These are phyloP conservation scores for Aspergillus heteromorphus DNA, from an alignment of 495 filamentous ascomycete genomes.

Conservation along the genomic window DNA sequence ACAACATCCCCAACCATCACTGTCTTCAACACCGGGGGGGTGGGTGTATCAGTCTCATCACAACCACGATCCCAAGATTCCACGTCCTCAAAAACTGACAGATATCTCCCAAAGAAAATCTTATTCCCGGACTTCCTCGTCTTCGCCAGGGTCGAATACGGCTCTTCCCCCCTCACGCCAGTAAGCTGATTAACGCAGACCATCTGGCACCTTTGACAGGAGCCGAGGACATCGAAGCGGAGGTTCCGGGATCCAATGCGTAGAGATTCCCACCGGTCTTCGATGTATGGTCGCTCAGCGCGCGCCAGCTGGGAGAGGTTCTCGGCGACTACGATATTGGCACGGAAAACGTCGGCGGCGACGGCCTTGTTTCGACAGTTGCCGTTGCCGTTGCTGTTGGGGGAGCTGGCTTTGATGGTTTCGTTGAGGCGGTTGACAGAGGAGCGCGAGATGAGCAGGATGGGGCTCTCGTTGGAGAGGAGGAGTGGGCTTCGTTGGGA, in stretches of 20 bases:
- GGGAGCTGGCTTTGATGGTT: constrained; percentile 48
- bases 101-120: constrained; percentile 82
- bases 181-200: constrained; percentile 87
- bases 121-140: constrained; percentile 76
- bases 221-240: constrained; percentile 65
- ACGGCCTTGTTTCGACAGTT: constrained; percentile 45
- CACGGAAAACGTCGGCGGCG: constrained; percentile 69
- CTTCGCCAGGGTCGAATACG: constrained; percentile 81
- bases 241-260: constrained; percentile 31
- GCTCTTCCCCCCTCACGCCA: constrained; percentile 71
- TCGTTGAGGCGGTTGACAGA: constrained; percentile 75
- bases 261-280: constrained; percentile 43
- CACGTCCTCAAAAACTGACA: constrained; percentile 28
- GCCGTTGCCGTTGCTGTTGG: not conserved
- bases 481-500: constrained; percentile 57
- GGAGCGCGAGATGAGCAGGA: constrained; percentile 73
- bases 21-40: constrained; percentile 21
- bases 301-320: constrained; percentile 33
- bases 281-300: constrained; percentile 50
- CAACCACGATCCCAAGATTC: too few species aligned
- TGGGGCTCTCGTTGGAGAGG: constrained; percentile 87
- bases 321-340: constrained; percentile 72
- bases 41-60: constrained; percentile 11
- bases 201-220: constrained; percentile 90
- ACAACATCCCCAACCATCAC: constrained; percentile 44